Evolutionary conservation across 2,329 filamentous ascomycete genomes (phyloP), one percentile per base, ranked within the genome.

Genomic region (Leptographium galeiforme): DNA sequence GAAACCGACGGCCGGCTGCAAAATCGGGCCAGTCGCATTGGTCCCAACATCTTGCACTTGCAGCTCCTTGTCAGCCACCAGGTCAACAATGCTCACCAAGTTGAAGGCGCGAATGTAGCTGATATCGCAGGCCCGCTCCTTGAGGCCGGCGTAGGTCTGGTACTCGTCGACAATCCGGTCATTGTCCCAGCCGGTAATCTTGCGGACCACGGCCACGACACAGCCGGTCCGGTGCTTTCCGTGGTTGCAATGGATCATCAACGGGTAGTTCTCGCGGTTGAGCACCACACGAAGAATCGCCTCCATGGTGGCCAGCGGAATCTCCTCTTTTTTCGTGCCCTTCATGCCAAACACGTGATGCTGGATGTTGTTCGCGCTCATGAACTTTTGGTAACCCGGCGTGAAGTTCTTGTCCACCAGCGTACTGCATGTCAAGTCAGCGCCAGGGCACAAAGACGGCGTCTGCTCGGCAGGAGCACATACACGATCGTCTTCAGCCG

Each of bases 171-270:
- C 66, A 39, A 87, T 78, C 16, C 72, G 70, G 1, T 75, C 66
- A 1, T 81, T 65, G 18, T 80, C 71, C 82, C 86, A 87, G 14
- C 85, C 81, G 14, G 81, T 77, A 13, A 87, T 69, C 64, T 86
- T 87, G 57, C 89, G 82, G 57, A 94, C 76, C 54, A 86, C 82
- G 18, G 82, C 90, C 49, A 90, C 78, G n/a, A 93, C 84, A 63
- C 89, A 95, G 25, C 90, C 90, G 18, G 90, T 95, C 55, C 90
- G 85, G 64, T 96, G 90, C 77, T 84, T 93, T 64, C 90, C 90
- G 61, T 95, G 90, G 64, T 95, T 96, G 75, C 90, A 96, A 67
- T 96, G 90, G 48, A 96, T 78, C 41, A 95, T 74, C 12, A 96
- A 68, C 0, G 90, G 90, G 59, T 93, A 82, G 57, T 94, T 89